Base-by-base conservation (phyloP, 805 yeast species). In the Blastobotrys attinorum region DNA sequence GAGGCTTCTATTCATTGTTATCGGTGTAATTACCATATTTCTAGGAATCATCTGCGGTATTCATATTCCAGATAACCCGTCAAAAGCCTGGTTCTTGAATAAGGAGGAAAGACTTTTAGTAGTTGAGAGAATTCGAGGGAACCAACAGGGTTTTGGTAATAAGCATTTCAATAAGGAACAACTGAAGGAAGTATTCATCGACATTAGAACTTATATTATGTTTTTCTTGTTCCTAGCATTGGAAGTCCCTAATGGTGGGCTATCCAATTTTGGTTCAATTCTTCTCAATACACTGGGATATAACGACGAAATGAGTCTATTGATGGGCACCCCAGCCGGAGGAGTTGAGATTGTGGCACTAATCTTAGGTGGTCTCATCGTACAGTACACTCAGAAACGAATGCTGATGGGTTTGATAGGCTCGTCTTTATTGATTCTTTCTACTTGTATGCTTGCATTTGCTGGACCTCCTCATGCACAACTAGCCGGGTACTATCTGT, bases 91-190 rank as follows among this genome's bases (percentile, higher is more conserved):
- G 67, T 69, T 69, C 43, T 61, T 70, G 46, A 62, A 60, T 13
- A 70, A 68, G 21, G 64, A 66, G 43, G 82, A 74, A 55, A 69
- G 64, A 46, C 54, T 61, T n/a, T 58, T 64, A 50, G 72, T 71
- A 34, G 76, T 74, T 32, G 75, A 70, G 55, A 67, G 80, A 52
- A 75, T 73, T 50, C 70, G 78, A 56, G 50, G 46, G 17, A 77
- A 72, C 62, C 73, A 69, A 50, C 79, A 70, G 50, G 83, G 82
- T 31, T 73, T 73, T 55, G 79, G 81, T 44, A 75, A 70, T 52
- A 70, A 62, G 46, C 61, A 66, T 37, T 76, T 78, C 68, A 76
- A 77, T 51, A 61, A 61, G 66, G 57, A 67, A 38, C 84, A 80
- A 57, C 60, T 76, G 40, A 62, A 56, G 20, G 81, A 78, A 51